phyloP scores from a whole-genome alignment of 2,329 filamentous ascomycete species.

The Talaromyces sp. region DNA sequence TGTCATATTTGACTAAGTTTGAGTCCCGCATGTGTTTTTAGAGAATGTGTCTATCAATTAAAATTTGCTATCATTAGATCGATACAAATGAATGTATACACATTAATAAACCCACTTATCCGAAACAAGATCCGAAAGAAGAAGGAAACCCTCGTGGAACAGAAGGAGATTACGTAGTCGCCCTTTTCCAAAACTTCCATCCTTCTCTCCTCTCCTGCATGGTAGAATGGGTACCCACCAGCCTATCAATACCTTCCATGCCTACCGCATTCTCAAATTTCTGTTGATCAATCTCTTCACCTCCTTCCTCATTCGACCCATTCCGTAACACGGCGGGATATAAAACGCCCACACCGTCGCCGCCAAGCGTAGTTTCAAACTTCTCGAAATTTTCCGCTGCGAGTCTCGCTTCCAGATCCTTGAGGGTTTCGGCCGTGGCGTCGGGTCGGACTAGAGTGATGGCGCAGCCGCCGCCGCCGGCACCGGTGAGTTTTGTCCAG shows the following conservation, averaged over 20 bases:
- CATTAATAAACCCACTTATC: not conserved
- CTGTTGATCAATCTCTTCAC: conserved; percentile 89
- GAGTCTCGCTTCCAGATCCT: conserved; percentile 62
- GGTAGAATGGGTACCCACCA: conserved; percentile 70
- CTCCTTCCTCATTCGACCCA: conserved; percentile 73
- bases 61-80: not conserved
- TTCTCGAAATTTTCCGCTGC: conserved; percentile 71
- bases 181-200: conserved; percentile 77
- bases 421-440: conserved; percentile 54
- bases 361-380: conserved; percentile 86
- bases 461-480: conserved; percentile 91
- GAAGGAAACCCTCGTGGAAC: not conserved
- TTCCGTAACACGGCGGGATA: conserved; percentile 91
- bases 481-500: conserved; percentile 96
- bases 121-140: not conserved
- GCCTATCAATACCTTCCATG: conserved; percentile 76
- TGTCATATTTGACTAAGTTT: not conserved
- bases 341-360: conserved; percentile 88
- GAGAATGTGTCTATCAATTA: not conserved
- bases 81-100: not conserved
- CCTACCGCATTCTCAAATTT: conserved; percentile 81
- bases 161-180: conserved; percentile 9
- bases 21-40: not conserved
- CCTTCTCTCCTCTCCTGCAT: conserved; percentile 65
- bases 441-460: conserved; percentile 81